Base-by-base conservation (phyloP, 169 alveolate genomes). In the Plasmodium vinckei region DNA sequence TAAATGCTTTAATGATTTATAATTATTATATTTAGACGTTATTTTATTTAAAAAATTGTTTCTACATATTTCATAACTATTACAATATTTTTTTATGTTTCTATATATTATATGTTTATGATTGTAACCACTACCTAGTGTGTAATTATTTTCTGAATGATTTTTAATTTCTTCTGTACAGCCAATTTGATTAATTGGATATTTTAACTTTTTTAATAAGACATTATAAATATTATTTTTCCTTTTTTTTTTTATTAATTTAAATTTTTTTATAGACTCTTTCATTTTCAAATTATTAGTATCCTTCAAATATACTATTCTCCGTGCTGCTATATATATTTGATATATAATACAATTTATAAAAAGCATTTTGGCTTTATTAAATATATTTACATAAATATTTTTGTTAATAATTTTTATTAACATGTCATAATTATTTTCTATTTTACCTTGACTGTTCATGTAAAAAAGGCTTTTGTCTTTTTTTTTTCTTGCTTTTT, bases 291-390 rank as follows among this genome's bases (percentile, higher is more conserved):
- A 19, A 10, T 69, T 69, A 27, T 46, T 46, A 33, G 42, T 2
- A 46, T 46, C 51, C 25, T 15, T n/a, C 23, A 69, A 17, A 46
- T 69, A 69, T 5, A 69, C 19, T 19, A 69, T 69, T 69, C 77
- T 44, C 9, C 77, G 17, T 17, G 65, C 2, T 13, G 88, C 63
- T n/a, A 69, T 10, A 56, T 77, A 77, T 21, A 77, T 9, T 44
- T 77, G 77, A 59, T 77, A 77, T 9, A 64, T 51, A 19, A 77
- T 42, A 17, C 25, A 64, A 64, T 56, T 77, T n/a, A 64, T 17
- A 57, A 77, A 77, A 7, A 69, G 17, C 12, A 77, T 69, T 46
- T 44, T 64, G 17, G 75, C 88, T 15, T 63, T 51, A 23, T 77
- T 77, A 2, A 67, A 13, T 42, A 77, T 49, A 13, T 77, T 46